Evolutionary conservation across 306 rosid genomes (phyloP).

Genomic region (Quercus engelmannii): DNA sequence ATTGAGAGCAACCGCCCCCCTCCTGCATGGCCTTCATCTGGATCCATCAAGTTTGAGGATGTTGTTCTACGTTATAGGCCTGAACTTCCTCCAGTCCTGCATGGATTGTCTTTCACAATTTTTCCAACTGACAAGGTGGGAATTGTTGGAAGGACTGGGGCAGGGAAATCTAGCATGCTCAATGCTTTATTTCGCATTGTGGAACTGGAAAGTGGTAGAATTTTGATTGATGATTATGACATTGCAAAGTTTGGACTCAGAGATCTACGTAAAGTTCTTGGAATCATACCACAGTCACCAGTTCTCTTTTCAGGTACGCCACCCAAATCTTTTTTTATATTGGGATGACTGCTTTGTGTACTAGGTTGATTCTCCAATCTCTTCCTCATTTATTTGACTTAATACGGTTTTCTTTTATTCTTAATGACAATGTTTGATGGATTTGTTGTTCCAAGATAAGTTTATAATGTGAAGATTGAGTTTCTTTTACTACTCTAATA

Average conservation of each 20-base stretch:
- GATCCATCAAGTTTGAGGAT: conserved; percentile 51
- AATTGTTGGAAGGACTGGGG: conserved; percentile 94
- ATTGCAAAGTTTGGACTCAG: conserved; percentile 60
- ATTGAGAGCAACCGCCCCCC: conserved; percentile 59
- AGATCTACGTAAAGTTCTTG: conserved; percentile 69
- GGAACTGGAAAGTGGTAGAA: conserved; percentile 71
- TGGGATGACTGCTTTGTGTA: neutral
- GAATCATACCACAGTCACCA: conserved; percentile 91
- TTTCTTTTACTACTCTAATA: too few species aligned
- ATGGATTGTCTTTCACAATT: conserved; percentile 62
- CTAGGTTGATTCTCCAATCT: neutral
- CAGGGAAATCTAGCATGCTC: conserved; percentile 93
- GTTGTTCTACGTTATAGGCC: conserved; percentile 65
- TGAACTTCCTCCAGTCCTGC: conserved; percentile 83
- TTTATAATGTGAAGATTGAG: too few species aligned
- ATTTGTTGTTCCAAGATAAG: too few species aligned
- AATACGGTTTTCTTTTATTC: neutral
- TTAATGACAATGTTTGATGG: neutral
- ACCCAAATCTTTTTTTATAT: neutral
- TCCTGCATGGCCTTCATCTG: conserved; percentile 79
- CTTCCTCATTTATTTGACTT: neutral
- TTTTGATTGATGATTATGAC: conserved; percentile 67
- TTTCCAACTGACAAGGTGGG: conserved; percentile 77
- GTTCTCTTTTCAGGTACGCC: conserved; percentile 81
- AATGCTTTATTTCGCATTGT: conserved; percentile 82